Base-by-base conservation (phyloP, 495 filamentous ascomycete genomes). In the Physcia stellaris region DNA sequence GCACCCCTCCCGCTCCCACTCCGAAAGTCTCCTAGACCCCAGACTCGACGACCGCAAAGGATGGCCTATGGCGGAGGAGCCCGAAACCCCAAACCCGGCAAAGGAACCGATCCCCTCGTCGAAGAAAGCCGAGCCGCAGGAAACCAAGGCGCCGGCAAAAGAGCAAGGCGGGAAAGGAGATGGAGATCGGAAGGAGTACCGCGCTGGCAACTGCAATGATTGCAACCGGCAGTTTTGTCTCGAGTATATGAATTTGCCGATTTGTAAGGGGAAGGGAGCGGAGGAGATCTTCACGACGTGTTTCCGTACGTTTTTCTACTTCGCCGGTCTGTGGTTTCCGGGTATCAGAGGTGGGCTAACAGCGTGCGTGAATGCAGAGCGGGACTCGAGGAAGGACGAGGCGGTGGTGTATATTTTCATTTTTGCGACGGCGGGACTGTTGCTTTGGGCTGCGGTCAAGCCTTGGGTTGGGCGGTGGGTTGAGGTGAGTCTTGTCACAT, bases 331-430 rank as follows among this genome's bases (percentile, higher is more conserved):
- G 7, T 13, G 3, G 2, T 15, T 38, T n/a, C n/a, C n/a, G n/a
- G n/a, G n/a, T n/a, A n/a, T n/a, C n/a, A n/a, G n/a, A n/a, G n/a
- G n/a, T n/a, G n/a, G n/a, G n/a, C n/a, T n/a, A n/a, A n/a, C n/a
- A n/a, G n/a, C n/a, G n/a, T n/a, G n/a, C n/a, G n/a, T n/a, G n/a
- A n/a, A n/a, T n/a, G n/a, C 43, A 80, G 76, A 94, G 58, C 70
- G 88, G 43, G 88, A 96, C 55, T 87, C 81, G 21, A 64, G 70
- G 40, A 94, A 94, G 59, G 88, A 94, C 50, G 70, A 85, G 57
- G 70, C 86, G 23, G 86, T 98, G 19, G 87, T 98, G 0, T 82
- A 87, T 54, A 79, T 86, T 4, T 98, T 98, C 54, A 85, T 98
- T 18, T 59, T 86, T 40, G 79, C 83, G 24, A 95, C 87, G 4